Evolutionary conservation across 1,139 yeast genomes (phyloP).

Genomic region (Citeromyces siamensis): DNA sequence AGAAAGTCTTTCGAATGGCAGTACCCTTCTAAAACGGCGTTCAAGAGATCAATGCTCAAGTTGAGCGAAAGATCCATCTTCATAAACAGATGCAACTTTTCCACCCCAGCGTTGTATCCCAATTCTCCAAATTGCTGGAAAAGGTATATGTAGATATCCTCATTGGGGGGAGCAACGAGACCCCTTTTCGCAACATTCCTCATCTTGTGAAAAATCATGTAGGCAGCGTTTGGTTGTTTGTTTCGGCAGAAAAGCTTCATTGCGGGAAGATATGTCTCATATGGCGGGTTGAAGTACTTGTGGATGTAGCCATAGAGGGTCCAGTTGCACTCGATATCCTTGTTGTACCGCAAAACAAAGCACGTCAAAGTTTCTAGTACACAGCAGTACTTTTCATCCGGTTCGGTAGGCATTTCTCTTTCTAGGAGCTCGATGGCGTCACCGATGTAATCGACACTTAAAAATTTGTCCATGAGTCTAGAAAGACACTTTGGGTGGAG

Average conservation of each 20-base stretch:
- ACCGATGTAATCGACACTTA: slow-evolving; percentile 35
- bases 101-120: slow-evolving; percentile 56
- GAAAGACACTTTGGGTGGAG: slow-evolving; percentile 31
- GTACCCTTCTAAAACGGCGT: slow-evolving; percentile 56
- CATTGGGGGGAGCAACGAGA: slow-evolving; percentile 46
- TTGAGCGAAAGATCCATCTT: slow-evolving; percentile 55
- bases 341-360: slow-evolving; percentile 29
- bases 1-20: slow-evolving; percentile 48
- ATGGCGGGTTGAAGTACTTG: slow-evolving; percentile 47
- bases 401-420: slow-evolving; percentile 42
- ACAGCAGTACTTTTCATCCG: slow-evolving; percentile 9
- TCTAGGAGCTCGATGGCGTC: slow-evolving; percentile 48
- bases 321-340: slow-evolving; percentile 48
- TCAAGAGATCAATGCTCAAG: slow-evolving; percentile 46
- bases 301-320: slow-evolving; percentile 47
- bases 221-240: slow-evolving; percentile 51
- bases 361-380: slow-evolving; percentile 30
- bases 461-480: slow-evolving; percentile 31
- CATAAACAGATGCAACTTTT: slow-evolving; percentile 50
- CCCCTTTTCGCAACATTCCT: slow-evolving; percentile 43
- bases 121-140: slow-evolving; percentile 49
- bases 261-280: slow-evolving; percentile 45
- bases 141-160: slow-evolving; percentile 47
- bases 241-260: slow-evolving; percentile 47
- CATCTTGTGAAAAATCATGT: slow-evolving; percentile 52